Percentiles rank a stretch among this genome's conserved stretches.
phyloP scores from a whole-genome alignment of 2,329 filamentous ascomycete species.

The Plenodomus biglobosus region DNA sequence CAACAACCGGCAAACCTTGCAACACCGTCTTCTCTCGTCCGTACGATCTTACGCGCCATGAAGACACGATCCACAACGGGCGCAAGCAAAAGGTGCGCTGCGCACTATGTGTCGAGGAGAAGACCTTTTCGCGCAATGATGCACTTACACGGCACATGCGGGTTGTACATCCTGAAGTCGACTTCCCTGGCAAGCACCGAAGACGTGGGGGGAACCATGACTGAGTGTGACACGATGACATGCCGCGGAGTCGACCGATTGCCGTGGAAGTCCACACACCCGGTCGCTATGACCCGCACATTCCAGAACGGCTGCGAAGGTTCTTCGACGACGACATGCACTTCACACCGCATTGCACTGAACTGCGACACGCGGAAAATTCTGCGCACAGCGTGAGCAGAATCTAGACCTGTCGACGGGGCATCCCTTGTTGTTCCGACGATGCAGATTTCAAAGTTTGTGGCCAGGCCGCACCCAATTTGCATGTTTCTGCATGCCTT shows the following conservation, averaged over 20 bases:
- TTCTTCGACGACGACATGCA: conserved; percentile 15
- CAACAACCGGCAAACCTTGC: conserved; percentile 91
- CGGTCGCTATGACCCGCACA: conserved; percentile 12
- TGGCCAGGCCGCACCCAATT: background rate
- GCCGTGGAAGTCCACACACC: conserved; percentile 9
- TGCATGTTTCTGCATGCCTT: conserved; percentile 5
- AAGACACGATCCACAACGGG: conserved; percentile 95
- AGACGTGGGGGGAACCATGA: conserved; percentile 45
- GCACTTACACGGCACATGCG: conserved; percentile 92
- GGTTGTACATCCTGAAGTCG: conserved; percentile 87
- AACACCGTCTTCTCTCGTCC: conserved; percentile 92
- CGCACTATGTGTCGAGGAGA: conserved; percentile 90
- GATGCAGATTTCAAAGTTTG: conserved; percentile 2
- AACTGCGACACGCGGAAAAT: conserved; percentile 9
- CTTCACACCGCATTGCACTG: conserved; percentile 3
- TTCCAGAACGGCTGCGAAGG: conserved; percentile 28
- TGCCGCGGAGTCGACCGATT: conserved; percentile 18
- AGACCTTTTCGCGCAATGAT: conserved; percentile 94
- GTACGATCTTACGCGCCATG: conserved; percentile 94
- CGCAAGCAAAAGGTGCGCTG: conserved; percentile 94
- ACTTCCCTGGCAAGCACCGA: conserved; percentile 69
- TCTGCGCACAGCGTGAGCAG: background rate
- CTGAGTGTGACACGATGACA: conserved; percentile 15
- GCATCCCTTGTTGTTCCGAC: background rate
- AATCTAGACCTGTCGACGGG: background rate